Evolutionary conservation across 2,329 filamentous ascomycete species (phyloP), one percentile per base, ranked within the genome.

Genomic region (Magnaporthiopsis rhizophila): DNA sequence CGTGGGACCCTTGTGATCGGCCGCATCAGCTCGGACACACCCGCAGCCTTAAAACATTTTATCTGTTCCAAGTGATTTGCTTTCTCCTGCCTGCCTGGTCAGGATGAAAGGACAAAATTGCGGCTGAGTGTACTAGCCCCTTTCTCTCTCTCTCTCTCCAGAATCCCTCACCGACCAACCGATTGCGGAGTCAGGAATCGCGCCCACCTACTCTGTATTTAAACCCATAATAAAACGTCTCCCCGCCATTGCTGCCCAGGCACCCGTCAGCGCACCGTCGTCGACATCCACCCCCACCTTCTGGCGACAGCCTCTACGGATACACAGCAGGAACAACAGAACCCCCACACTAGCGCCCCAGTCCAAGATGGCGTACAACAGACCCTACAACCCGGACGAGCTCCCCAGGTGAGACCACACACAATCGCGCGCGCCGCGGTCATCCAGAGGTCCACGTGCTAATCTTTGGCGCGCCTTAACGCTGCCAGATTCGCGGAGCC

Each of bases 331-430:
- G 8, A 21, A n/a, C 7, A 21, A 21, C 6, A 11, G 9, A 36
- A 50, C 45, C 45, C 45, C 45, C 8, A 53, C 45, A 53, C 45
- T 53, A 53, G 21, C 45, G 45, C 45, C 7, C 45, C 21, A 11
- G 21, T 53, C 1, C 45, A 67, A 59, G 30, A 98, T 98, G 94
- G 94, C 94, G 65, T 98, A 98, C 83, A 96, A 96, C 79, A 88
- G 87, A 76, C 86, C 89, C 64, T 95, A 92, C 80, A 96, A 99
- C 76, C 93, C 93, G 45, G 94, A 99, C 81, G 91, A 92, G 74
- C 86, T 99, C 68, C 94, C 94, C 74, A 92, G 92, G 90, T 95
- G 83, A 79, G 89, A 45, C 18, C 28, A 36, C 28, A 24, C 45
- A 24, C 32, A 53, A 21, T 11, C 45, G 45, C 45, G 45, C 21